Conservation (phyloP, 2,329 filamentous ascomycete genomes). For the Tolypocladium endophyticum region DNA sequence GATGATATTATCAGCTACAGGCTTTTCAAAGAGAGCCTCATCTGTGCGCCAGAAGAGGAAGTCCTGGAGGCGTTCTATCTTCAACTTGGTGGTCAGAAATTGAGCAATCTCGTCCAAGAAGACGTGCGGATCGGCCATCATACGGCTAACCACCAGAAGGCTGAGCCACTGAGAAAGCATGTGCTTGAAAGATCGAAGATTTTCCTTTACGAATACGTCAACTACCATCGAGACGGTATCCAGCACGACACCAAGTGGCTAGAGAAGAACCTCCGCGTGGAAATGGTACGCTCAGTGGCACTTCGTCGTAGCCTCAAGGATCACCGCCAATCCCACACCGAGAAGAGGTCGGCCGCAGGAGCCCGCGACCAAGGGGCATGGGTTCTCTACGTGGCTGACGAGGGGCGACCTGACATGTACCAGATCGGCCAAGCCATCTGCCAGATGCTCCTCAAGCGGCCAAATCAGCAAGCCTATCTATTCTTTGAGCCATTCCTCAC, state of each 20-base stretch:
- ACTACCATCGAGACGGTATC: conserved; percentile 66
- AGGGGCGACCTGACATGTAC: conserved; percentile 66
- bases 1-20: conserved; percentile 87
- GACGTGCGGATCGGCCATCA: conserved; percentile 61
- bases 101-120: conserved; percentile 71
- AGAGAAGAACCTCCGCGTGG: conserved; percentile 70
- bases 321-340: conserved; percentile 56
- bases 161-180: conserved; percentile 61
- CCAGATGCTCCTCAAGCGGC: conserved; percentile 66
- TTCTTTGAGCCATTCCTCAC: conserved; percentile 88
- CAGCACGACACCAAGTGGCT: conserved; percentile 86
- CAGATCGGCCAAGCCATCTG: conserved; percentile 86
- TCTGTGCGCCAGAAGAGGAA: conserved; percentile 88
- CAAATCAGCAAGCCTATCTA: conserved; percentile 79
- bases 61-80: conserved; percentile 74
- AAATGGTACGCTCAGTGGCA: conserved; percentile 67
- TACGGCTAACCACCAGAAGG: conserved; percentile 56
- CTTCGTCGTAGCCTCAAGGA: conserved; percentile 67
- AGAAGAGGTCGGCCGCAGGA: conserved; percentile 66
- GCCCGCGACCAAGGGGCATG: conserved; percentile 42
- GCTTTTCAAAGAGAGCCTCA: conserved; percentile 73
- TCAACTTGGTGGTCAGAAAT: conserved; percentile 63
- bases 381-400: conserved; percentile 66
- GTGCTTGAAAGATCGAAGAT: conserved; percentile 82
- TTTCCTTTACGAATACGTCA: conserved; percentile 67